These are phyloP conservation scores for Fusarium euwallaceae DNA, from an alignment of 2,329 filamentous ascomycete species.

Conservation along the genomic window DNA sequence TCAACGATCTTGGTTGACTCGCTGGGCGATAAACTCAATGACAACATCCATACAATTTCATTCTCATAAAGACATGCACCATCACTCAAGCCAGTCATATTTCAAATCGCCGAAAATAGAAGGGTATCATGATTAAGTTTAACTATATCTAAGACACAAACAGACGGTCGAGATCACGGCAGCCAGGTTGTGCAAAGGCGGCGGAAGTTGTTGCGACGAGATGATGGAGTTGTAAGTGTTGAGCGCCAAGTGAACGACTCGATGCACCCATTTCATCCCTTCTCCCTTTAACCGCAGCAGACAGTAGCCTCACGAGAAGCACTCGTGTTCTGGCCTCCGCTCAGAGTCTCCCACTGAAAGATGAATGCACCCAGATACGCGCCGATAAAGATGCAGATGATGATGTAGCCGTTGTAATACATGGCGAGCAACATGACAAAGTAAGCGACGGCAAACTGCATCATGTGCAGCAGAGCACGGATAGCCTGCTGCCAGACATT, in stretches of 20 bases:
- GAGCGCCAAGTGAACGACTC: not conserved
- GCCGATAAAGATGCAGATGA: slow-evolving; percentile 85
- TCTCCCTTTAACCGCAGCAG: slow-evolving; percentile 54
- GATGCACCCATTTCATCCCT: not conserved
- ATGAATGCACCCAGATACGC: slow-evolving; percentile 79
- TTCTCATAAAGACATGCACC: not conserved
- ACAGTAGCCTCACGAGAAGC: slow-evolving; percentile 56
- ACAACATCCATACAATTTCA: not conserved
- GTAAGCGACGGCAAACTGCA: slow-evolving; percentile 82
- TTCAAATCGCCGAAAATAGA: not conserved
- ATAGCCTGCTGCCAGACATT: slow-evolving; percentile 74
- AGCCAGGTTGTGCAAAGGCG: not conserved
- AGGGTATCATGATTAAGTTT: slow-evolving; percentile 6
- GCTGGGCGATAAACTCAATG: not conserved
- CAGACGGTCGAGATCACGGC: not conserved
- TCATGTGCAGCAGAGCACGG: slow-evolving; percentile 75
- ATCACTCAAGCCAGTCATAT: not conserved
- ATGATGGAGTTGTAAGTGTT: not conserved
- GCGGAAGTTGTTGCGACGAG: not conserved
- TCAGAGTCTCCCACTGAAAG: slow-evolving; percentile 76
- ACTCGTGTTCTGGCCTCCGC: slow-evolving; percentile 48
- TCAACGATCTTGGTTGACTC: not conserved
- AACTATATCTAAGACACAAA: not conserved
- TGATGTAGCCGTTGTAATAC: slow-evolving; percentile 79
- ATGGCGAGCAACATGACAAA: slow-evolving; percentile 76